Base-by-base conservation (phyloP, 192 early-diverging fungal genomes). In the Umbelopsis sp. region DNA sequence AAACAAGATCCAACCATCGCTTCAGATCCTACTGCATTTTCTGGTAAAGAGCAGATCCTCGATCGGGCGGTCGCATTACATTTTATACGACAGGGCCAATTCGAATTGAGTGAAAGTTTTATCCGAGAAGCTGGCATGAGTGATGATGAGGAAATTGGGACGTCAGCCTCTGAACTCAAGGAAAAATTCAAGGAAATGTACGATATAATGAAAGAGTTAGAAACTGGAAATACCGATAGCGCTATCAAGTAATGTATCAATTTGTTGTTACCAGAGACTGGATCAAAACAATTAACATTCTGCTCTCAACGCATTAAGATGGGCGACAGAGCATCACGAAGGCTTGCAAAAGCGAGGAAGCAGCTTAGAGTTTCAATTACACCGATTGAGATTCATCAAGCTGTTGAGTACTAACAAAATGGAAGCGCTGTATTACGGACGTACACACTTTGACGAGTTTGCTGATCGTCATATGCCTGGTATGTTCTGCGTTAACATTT, bases 321-420 rank as follows among this genome's bases (percentile, higher is more conserved):
- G 98, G 98, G 89, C 94, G 10, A 67, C 70, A 25, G 49, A 64
- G 35, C 78, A 94, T 67, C 71, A 86, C 2, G 78, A 77, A 1
- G 82, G 78, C 47, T 80, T 98, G 47, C 78, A 81, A 37, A 77
- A 71, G 18, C 70, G 78, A 22, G 87, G 84, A 6, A 89, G 88
- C 10, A 71, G 74, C 11, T 84, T 99, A n/a, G 96, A 96, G 79
- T 99, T 98, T 81, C 76, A 86, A n/a, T 83, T 99, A 61, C 92
- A 93, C 65, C 76, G 89, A 53, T 81, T 92, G 50, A 84, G 85
- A 72, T 97, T 92, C 61, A 69, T 99, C 33, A 89, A 94, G 78
- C 81, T 91, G 21, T 75, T 98, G 18, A 80, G 82, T 46, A 48
- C 49, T 3, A 74, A 79, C 15, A 52, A 80, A 10, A 64, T 77